These are phyloP conservation scores for Pleurotus giganteus DNA, from an alignment of 768 basidiomycete species.

Conservation along the genomic window DNA sequence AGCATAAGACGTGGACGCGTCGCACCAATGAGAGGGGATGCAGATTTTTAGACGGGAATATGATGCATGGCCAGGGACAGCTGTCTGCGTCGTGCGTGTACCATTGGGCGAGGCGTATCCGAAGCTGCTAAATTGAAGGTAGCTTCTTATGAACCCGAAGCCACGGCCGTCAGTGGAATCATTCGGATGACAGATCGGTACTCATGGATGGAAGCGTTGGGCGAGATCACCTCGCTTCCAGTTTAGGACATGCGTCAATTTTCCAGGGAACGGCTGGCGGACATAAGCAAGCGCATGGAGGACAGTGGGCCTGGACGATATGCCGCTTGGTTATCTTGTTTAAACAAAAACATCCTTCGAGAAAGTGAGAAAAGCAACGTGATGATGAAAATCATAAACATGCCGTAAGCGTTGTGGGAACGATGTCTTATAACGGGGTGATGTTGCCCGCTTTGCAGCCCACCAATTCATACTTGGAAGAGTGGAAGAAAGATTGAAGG, in stretches of 20 bases:
- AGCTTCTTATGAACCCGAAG: not conserved
- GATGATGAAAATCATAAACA: not conserved
- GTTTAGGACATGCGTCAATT: not conserved
- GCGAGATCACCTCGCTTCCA: not conserved
- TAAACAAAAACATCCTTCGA: no score
- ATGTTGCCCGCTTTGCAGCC: not conserved
- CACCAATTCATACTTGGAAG: not conserved
- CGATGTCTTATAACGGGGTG: not conserved
- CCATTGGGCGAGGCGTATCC: not conserved
- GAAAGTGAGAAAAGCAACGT: not conserved
- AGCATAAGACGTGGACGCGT: not conserved
- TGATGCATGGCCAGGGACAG: conserved; percentile 8
- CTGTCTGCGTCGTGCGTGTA: not conserved
- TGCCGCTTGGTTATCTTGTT: no score
- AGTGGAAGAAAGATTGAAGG: no score
- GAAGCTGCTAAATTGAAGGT: not conserved
- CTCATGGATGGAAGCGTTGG: not conserved
- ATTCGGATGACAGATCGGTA: conserved; percentile 3
- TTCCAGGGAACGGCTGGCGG: no score
- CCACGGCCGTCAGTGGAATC: not conserved
- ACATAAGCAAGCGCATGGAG: no score
- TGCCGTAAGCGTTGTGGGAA: not conserved
- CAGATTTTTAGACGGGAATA: conserved; percentile 2
- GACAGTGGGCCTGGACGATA: no score
- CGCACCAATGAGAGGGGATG: not conserved